Conservation (phyloP, 257 asterid genomes). For the Eucommia ulmoides region DNA sequence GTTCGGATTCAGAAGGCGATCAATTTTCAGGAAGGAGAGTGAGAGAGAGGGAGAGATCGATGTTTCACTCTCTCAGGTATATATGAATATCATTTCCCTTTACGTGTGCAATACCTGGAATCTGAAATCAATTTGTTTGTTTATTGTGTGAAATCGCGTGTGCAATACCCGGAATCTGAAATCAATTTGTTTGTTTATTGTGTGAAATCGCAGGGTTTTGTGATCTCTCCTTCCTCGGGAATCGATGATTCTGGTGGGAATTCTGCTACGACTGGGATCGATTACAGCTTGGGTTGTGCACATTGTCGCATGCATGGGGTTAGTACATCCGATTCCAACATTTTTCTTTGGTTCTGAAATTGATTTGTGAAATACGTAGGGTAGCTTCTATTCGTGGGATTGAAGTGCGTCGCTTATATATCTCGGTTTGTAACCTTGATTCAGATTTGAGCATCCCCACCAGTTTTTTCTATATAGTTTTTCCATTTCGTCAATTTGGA, state of each 20-base stretch:
- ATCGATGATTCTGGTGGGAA: constrained; percentile 52
- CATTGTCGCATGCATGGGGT: constrained; percentile 75
- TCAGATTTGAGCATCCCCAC: not conserved
- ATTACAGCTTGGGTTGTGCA: constrained; percentile 45
- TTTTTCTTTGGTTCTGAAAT: not conserved
- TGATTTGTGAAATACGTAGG: not conserved
- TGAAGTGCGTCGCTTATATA: not conserved
- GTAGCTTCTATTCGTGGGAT: not conserved
- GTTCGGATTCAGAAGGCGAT: too few relatives aligned
- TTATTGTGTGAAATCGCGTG: too few relatives aligned
- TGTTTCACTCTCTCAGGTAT: too few relatives aligned
- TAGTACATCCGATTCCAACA: constrained; percentile 15
- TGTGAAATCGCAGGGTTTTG: constrained; percentile 38
- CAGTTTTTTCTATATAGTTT: not conserved
- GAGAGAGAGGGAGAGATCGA: too few relatives aligned
- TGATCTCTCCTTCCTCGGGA: constrained; percentile 12
- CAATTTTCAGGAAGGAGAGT: too few relatives aligned
- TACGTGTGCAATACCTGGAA: too few relatives aligned
- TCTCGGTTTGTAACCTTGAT: not conserved
- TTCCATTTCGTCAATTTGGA: not conserved
- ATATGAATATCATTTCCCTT: too few relatives aligned
- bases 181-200: too few relatives aligned
- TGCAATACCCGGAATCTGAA: too few relatives aligned
- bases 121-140: too few relatives aligned
- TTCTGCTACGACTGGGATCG: constrained; percentile 47